Conservation (phyloP, 768 basidiomycete species). For the Panus rudis region DNA sequence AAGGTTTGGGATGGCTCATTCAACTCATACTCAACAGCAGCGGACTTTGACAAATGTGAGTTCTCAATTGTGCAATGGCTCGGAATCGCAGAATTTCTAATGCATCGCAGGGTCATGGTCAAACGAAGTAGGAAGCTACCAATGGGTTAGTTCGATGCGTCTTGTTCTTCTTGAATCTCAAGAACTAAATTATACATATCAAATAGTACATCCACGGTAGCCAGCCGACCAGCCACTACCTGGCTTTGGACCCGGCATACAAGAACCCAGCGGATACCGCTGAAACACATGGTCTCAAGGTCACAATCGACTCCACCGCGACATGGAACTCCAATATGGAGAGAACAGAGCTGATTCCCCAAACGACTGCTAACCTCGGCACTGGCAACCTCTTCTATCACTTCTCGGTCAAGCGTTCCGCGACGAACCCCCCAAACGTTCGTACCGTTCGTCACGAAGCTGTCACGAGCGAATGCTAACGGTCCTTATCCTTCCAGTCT, state of each 20-base stretch:
- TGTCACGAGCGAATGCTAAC: background rate
- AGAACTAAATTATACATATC: too few species aligned
- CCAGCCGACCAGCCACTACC: slow-evolving; percentile 43
- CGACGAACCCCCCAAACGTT: slow-evolving; percentile 48
- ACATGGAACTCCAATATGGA: slow-evolving; percentile 47
- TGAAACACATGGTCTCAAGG: slow-evolving; percentile 43
- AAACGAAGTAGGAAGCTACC: slow-evolving; percentile 46
- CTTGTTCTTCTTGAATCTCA: too few species aligned
- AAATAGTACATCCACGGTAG: slow-evolving; percentile 45
- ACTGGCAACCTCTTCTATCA: slow-evolving; percentile 55
- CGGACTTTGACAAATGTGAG: slow-evolving; percentile 50
- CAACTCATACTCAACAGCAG: slow-evolving; percentile 35
- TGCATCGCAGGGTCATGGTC: slow-evolving; percentile 44
- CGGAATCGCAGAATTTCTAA: background rate
- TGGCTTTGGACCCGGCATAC: slow-evolving; percentile 41
- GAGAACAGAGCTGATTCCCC: slow-evolving; percentile 27
- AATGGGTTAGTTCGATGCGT: slow-evolving; percentile 37
- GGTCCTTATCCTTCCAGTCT: slow-evolving; percentile 26
- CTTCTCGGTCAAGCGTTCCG: slow-evolving; percentile 45
- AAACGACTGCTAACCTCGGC: slow-evolving; percentile 48
- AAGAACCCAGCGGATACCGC: slow-evolving; percentile 52
- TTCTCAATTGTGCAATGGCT: background rate
- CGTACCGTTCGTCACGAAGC: slow-evolving; percentile 9
- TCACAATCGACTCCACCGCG: slow-evolving; percentile 47
- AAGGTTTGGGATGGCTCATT: slow-evolving; percentile 51